phyloP scores from a whole-genome alignment of 257 asterid genomes.

The Coffea eugenioides region DNA sequence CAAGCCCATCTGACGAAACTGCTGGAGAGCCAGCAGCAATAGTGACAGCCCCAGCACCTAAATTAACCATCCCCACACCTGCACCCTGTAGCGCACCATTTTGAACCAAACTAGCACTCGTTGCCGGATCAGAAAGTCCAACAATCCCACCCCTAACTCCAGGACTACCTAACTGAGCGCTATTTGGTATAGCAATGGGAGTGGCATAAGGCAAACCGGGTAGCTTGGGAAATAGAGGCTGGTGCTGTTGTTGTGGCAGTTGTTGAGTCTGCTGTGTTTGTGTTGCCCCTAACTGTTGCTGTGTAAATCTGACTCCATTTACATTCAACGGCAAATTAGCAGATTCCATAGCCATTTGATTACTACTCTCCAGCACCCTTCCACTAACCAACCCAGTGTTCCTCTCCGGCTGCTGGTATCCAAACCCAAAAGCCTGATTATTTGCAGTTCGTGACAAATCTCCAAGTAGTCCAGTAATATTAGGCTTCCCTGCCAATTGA shows the following conservation, averaged over 20 bases:
- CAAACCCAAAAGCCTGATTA: slow-evolving; percentile 46
- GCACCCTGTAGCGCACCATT: slow-evolving; percentile 41
- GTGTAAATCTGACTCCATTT: slow-evolving; percentile 51
- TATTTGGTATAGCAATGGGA: slow-evolving; percentile 45
- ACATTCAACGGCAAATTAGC: slow-evolving; percentile 51
- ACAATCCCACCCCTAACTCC: slow-evolving; percentile 47
- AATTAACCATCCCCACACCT: slow-evolving; percentile 58
- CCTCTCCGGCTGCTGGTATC: slow-evolving; percentile 41
- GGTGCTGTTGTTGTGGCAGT: slow-evolving; percentile 33
- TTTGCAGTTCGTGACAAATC: slow-evolving; percentile 39
- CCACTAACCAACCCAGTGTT: slow-evolving; percentile 37
- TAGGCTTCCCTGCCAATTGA: slow-evolving; percentile 41
- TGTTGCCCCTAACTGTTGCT: slow-evolving; percentile 31
- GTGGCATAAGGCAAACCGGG: slow-evolving; percentile 49
- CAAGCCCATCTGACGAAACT: slow-evolving; percentile 69
- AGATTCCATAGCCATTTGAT: slow-evolving; percentile 39
- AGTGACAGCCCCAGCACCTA: slow-evolving; percentile 49
- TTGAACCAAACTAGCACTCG: slow-evolving; percentile 45
- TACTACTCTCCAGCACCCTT: slow-evolving; percentile 36
- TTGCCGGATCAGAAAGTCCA: slow-evolving; percentile 45
- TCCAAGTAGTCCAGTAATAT: slow-evolving; percentile 37
- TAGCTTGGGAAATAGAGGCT: slow-evolving; percentile 63
- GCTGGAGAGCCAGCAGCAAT: slow-evolving; percentile 56
- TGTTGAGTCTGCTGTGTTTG: slow-evolving; percentile 33
- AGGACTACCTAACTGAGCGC: slow-evolving; percentile 44